Base-by-base conservation (phyloP, 768 basidiomycete genomes). In the Termitomyces bulborhizus region DNA sequence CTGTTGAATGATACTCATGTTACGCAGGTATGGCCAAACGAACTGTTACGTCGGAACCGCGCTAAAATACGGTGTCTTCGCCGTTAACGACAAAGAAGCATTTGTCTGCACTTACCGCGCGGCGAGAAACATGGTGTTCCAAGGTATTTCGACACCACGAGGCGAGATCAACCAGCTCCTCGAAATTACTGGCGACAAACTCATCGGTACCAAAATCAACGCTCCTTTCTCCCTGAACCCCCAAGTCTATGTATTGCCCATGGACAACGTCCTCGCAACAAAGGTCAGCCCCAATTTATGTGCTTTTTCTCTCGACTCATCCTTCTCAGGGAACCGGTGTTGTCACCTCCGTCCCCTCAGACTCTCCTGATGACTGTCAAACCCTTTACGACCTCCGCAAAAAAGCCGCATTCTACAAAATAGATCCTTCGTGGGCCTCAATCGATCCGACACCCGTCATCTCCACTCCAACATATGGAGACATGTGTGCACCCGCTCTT, bases 101-200 rank as follows among this genome's bases (percentile, higher is more conserved):
- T 98, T 88, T 74, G 75, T 99, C 4, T 86, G 91, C 71, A 94
- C 94, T 11, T 71, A 85, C 56, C 90, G 95, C 44, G 85, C 94
- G 0, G 94, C 93, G 5, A 85, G 96, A n/a, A 98, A 97, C 69
- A 97, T 98, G 94, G 83, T 94, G 0, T 98, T 86, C 83, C 94
- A 98, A 72, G 93, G 92, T 11, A 83, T 84, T 52, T 86, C 86
- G 55, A 78, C 82, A 4, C 77, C 80, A 4, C 83, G 85, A 1
- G 94, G 90, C 18, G 77, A 89, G 59, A 73, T 90, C 52, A 74
- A 83, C 46, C 84, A 90, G 66, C 72, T 98, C 50, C 71, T 81
- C 15, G 88, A 93, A 68, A 75, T 98, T 54, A 82, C 83, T 39
- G 97, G 97, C 7, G 70, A 82, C 9, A 82, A 82, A 57, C 73